Evolutionary conservation across 139 green algal genomes (phyloP), one percentile per base, ranked within the genome.

Genomic region (Volvox africanus): DNA sequence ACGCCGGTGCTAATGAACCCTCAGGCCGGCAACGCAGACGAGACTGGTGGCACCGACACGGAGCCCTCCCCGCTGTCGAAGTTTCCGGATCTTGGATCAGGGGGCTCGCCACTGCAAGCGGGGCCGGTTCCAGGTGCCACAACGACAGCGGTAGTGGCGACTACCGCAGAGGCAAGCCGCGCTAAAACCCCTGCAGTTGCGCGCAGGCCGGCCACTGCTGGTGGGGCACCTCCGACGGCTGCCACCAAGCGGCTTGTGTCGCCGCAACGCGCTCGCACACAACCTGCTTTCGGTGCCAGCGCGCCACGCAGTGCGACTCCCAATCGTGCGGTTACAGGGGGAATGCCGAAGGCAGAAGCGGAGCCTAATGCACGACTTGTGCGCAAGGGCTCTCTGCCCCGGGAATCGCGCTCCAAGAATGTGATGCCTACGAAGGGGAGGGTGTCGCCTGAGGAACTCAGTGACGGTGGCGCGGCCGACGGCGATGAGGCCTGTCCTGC

Each of bases 21-120:
- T 55, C 24, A 2, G 21, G 78, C 67, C 2, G 35, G 67, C 36
- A 0, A 11, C 17, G 68, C 50, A 18, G 67, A 33, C 33, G 62
- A 44, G 0, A 20, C 21, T 14, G 80, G 32, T 5, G 80, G 68
- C 80, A 33, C 0, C 16, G 86, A 75, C 0, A 50, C 20, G 9
- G 86, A 83, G 50, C 2, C 30, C 36, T 90, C 86, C 30, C 86
- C 86, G 0, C 30, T 90, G n/a, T 36, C 50, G 13, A 61, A 65
- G 11, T 90, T 90, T 50, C 86, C 86, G n/a, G 86, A 90, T 61
- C 75, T 90, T 32, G 86, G n/a, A 0, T 13, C 83, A 22, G 26
- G 37, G 62, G 35, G 37, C 0, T 89, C 85, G 44, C 71, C 69
- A 28, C 71, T 82, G 18, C 85, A 68, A 26, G 36, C 68, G 22